These are phyloP conservation scores for Kluyveromyces lactis DNA, from an alignment of 805 yeast genomes.

Conservation along the genomic window DNA sequence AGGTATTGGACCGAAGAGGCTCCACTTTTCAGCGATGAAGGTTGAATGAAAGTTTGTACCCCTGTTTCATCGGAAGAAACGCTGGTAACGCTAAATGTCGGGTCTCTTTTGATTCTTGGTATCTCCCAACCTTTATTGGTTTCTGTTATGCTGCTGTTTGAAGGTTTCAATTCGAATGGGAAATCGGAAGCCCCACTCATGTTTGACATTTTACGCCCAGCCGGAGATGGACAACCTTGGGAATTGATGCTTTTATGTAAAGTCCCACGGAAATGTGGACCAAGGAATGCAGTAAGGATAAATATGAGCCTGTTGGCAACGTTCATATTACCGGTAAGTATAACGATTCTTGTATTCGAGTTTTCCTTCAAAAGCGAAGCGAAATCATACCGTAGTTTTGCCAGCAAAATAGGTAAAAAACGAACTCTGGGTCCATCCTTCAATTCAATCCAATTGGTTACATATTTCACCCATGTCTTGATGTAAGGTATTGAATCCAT, in stretches of 20 bases:
- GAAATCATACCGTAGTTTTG: constrained; percentile 21
- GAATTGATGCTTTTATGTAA: constrained; percentile 8
- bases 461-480: constrained; percentile 32
- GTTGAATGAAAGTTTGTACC: constrained; percentile 25
- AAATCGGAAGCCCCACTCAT: background rate
- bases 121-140: constrained; percentile 34
- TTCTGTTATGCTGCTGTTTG: constrained; percentile 2
- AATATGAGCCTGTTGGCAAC: constrained; percentile 53
- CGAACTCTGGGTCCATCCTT: constrained; percentile 33
- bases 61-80: constrained; percentile 25
- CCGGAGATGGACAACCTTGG: constrained; percentile 5
- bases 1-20: constrained; percentile 31
- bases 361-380: constrained; percentile 14
- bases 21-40: constrained; percentile 30
- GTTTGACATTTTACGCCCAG: constrained; percentile 1
- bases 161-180: constrained; percentile 2
- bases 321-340: constrained; percentile 51
- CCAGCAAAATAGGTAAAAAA: constrained; percentile 23
- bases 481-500: constrained; percentile 21
- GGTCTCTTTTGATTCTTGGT: constrained; percentile 23
- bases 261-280: constrained; percentile 24
- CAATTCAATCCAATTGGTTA: constrained; percentile 35
- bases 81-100: constrained; percentile 22
- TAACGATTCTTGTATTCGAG: constrained; percentile 41
- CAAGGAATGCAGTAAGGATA: constrained; percentile 43